Base-by-base conservation (phyloP, 106 monocot species). In the Dendrobium huoshanense region DNA sequence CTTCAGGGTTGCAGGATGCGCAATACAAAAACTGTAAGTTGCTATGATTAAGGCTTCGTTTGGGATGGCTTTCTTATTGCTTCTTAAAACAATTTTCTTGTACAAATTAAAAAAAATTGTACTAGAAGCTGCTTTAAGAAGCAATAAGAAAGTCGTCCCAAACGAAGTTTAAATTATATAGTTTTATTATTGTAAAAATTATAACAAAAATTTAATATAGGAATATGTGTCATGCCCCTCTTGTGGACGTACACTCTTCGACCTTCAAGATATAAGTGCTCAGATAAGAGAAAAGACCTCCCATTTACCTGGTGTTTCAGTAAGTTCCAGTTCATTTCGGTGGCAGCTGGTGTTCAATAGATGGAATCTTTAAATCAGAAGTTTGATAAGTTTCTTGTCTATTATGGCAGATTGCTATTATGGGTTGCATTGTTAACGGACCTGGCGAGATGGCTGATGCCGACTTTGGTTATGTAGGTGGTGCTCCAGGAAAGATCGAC, bases 401-500 rank as follows among this genome's bases (percentile, higher is more conserved):
- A 47, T 18, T 78, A 4, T 87, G 54, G 64, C 86, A 99, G 99
- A 99, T 99, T 82, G 99, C 99, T 43, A 99, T 99, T 76, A 99
- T 99, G 99, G 99, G 99, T 78, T 99, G 99, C 77, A 99, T 99
- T 78, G 99, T 99, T 68, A 99, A 99, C 78, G 99, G 99, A 44
- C 99, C 99, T 0, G 99, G 99, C 48, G 95, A 99, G 81, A 99
- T 99, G 99, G 99, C 99, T 42, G 99, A 99, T 86, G 99, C 99
- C 19, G 95, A 99, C 85, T 99, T 99, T 72, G 99, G 99, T 18
- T 99, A 99, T 77, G 95, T 99, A 31, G 99, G 99, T 73, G 99
- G 99, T 61, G 91, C 93, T 75, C 99, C 99, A 9, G 99, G 99
- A 80, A 99, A 95, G 87, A 99, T 99, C 51, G 99, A 99, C 81